Evolutionary conservation across 2,329 filamentous ascomycete genomes (phyloP), one percentile per base, ranked within the genome.

Genomic region (Paraconiothyrium brasiliense): DNA sequence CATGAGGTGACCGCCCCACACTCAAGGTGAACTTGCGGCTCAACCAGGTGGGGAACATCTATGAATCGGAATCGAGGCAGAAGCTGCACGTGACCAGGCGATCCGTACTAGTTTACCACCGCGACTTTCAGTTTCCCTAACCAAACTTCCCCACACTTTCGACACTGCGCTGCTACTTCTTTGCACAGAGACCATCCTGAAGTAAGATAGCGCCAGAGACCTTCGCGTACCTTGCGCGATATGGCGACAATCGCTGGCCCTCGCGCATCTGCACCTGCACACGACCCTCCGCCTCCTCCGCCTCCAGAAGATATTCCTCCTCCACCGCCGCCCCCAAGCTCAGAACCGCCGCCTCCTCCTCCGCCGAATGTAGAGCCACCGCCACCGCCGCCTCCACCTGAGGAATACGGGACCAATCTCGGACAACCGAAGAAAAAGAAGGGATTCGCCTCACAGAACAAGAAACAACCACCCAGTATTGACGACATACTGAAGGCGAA

Each of bases 401-500:
- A 64, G n/a, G 69, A 74, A 39, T 54, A 58, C 8, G 71, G 71
- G 6, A 73, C 76, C 34, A 62, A 68, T 4, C 67, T 76, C 6
- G 62, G 68, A 0, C 60, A 64, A 10, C 76, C 75, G 35, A 81
- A 84, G 78, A 82, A 84, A 69, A 86, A 87, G 73, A 87, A 88
- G 55, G 85, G 85, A 68, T 86, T 83, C 83, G 83, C 82, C 13
- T 69, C 79, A 64, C 73, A 62, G 65, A 76, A 71, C 57, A 75
- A 71, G 59, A 78, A 75, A 50, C 79, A 72, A 71, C 91, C 91
- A 9, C 82, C 97, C 51, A 94, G 92, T 75, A 90, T 97, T 59
- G 93, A 97, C 78, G 92, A 97, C 70, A 86, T 97, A 4, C 81
- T 97, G 24, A 88, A 89, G 68, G 91, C 94, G 81, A 96, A 96